These are phyloP conservation scores for Ophiocordyceps camponoti-rufipedis DNA, from an alignment of 2,329 filamentous ascomycete genomes.

Conservation along the genomic window DNA sequence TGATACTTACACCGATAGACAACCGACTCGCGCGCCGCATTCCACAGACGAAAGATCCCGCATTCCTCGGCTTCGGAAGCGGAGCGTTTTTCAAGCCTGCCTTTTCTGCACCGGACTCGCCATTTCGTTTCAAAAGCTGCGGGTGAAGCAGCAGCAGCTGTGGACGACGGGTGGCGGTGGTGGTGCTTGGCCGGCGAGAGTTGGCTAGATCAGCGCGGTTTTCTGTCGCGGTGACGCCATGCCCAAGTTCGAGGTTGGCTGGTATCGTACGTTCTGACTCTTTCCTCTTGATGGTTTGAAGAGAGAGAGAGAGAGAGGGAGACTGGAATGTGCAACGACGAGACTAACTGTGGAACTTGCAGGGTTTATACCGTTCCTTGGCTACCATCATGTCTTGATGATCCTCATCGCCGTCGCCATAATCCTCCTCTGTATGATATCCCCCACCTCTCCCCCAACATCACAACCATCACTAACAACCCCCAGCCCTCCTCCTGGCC, in stretches of 20 bases:
- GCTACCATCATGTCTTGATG: conserved; percentile 84
- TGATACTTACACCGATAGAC: not conserved
- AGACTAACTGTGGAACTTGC: not conserved
- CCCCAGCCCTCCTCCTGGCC: conserved; percentile 55
- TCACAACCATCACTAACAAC: not conserved
- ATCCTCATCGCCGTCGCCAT: conserved; percentile 86
- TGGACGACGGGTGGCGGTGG: not conserved
- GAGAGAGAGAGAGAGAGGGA: too few species aligned
- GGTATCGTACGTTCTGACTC: conserved; percentile 23
- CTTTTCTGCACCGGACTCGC: too few species aligned
- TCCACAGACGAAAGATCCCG: not conserved
- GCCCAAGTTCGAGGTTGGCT: conserved; percentile 25
- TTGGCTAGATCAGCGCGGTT: conserved; percentile 5
- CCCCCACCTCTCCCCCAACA: conserved; percentile 16
- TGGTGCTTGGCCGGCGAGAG: conserved; percentile 6
- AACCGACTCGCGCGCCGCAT: too few species aligned
- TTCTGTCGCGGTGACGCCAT: conserved; percentile 7
- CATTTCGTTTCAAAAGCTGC: too few species aligned
- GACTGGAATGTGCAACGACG: not conserved
- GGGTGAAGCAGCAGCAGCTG: not conserved
- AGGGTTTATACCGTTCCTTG: conserved; percentile 52
- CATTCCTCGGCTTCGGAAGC: not conserved
- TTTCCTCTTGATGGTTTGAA: not conserved
- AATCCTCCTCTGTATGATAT: conserved; percentile 61
- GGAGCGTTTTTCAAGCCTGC: too few species aligned